phyloP scores from a whole-genome alignment of 2,329 filamentous ascomycete genomes.

The Didymella sp. region DNA sequence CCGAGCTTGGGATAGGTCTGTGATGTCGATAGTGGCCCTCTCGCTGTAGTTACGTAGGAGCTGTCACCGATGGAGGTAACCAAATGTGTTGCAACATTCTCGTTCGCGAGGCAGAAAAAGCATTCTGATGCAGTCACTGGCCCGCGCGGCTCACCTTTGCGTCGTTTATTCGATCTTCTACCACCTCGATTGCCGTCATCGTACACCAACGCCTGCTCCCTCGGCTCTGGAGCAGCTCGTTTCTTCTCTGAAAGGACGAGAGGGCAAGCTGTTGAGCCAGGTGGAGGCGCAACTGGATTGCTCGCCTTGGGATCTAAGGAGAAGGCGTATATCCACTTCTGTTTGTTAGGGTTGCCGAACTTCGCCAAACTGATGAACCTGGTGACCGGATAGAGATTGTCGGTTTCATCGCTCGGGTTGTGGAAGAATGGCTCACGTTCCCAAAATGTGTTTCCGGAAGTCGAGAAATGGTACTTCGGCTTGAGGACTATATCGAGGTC shows the following conservation, averaged over 20 bases:
- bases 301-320: conserved; percentile 69
- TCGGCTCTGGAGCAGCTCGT: conserved; percentile 55
- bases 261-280: conserved; percentile 78
- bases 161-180: conserved; percentile 51
- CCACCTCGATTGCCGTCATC: conserved; percentile 46
- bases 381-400: conserved; percentile 69
- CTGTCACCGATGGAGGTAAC: conserved; percentile 88
- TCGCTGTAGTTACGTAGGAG: conserved; percentile 87
- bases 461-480: conserved; percentile 89
- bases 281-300: conserved; percentile 65
- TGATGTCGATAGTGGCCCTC: conserved; percentile 80
- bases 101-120: conserved; percentile 95
- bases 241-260: conserved; percentile 67
- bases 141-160: conserved; percentile 41
- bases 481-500: conserved; percentile 80
- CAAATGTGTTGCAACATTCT: conserved; percentile 82
- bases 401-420: conserved; percentile 56
- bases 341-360: conserved; percentile 76
- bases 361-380: conserved; percentile 89
- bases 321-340: conserved; percentile 79
- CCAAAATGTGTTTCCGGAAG: conserved; percentile 75
- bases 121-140: conserved; percentile 71
- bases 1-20: conserved; percentile 74
- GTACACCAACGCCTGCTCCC: conserved; percentile 48
- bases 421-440: conserved; percentile 95